Conservation (phyloP, 176 grass and related monocot genomes). For the Hordeum marinum region DNA sequence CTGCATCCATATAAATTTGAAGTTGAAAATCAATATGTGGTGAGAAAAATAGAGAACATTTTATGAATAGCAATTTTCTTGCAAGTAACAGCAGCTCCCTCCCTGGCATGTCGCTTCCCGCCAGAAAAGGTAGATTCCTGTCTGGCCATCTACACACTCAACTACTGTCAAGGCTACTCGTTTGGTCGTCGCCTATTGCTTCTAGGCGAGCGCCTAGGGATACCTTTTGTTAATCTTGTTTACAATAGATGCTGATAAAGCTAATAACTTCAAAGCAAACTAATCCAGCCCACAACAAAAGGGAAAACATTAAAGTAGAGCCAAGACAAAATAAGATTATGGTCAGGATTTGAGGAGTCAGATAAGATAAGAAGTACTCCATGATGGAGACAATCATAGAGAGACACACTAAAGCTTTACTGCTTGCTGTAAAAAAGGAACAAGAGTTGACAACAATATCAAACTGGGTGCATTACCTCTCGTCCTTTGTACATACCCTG, state of each 20-base stretch:
- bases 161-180: background rate
- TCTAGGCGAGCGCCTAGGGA: background rate
- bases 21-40: background rate
- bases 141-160: background rate
- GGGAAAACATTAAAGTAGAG: background rate
- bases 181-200: background rate
- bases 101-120: background rate
- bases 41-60: background rate
- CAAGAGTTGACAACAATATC: background rate
- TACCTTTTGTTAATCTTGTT: background rate
- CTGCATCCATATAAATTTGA: background rate
- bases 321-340: background rate
- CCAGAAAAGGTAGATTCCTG: background rate
- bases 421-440: background rate
- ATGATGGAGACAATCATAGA: background rate
- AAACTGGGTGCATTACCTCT: slow-evolving; percentile 46
- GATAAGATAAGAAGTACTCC: background rate
- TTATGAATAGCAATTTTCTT: background rate
- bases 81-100: background rate
- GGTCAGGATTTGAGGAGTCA: background rate
- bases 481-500: slow-evolving; percentile 52
- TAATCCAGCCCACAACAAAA: background rate
- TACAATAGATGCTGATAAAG: background rate
- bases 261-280: background rate
- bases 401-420: background rate